These are phyloP conservation scores for Brassica incana DNA, from an alignment of 345 rosid species.

Conservation along the genomic window DNA sequence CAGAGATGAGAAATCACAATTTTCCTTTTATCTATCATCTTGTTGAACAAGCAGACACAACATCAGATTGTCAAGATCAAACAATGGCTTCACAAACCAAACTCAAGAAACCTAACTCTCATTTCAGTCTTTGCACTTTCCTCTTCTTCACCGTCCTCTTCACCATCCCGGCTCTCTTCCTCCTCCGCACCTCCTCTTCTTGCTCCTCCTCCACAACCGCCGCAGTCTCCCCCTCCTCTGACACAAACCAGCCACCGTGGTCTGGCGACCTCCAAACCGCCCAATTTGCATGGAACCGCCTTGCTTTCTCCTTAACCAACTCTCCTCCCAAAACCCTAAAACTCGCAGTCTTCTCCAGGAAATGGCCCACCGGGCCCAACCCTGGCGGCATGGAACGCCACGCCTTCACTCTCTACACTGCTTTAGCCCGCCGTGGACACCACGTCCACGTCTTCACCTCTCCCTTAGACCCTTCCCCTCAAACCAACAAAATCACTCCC, in stretches of 20 bases:
- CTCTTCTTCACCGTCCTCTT: constrained; percentile 82
- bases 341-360: constrained; percentile 85
- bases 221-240: constrained; percentile 11
- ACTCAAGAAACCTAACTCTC: constrained; percentile 46
- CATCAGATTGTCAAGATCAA: not conserved
- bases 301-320: constrained; percentile 40
- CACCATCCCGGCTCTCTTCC: constrained; percentile 80
- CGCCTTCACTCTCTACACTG: constrained; percentile 74
- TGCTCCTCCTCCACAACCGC: constrained; percentile 38
- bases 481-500: constrained; percentile 6
- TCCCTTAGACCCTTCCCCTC: constrained; percentile 44
- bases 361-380: constrained; percentile 75
- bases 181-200: constrained; percentile 56
- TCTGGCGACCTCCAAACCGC: constrained; percentile 70
- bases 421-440: constrained; percentile 81
- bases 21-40: constrained; percentile 29
- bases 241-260: constrained; percentile 45
- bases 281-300: constrained; percentile 76
- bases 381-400: constrained; percentile 99
- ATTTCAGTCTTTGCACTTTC: constrained; percentile 52
- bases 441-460: constrained; percentile 83
- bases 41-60: not conserved
- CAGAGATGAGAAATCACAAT: constrained; percentile 14
- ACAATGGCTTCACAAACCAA: constrained; percentile 66
- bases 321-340: constrained; percentile 47